A percentile compares a stretch with the other conserved stretches of the same genome.
Evolutionary conservation across 2,329 filamentous ascomycete genomes (phyloP).

Genomic region (Amylocarpus encephaloides): DNA sequence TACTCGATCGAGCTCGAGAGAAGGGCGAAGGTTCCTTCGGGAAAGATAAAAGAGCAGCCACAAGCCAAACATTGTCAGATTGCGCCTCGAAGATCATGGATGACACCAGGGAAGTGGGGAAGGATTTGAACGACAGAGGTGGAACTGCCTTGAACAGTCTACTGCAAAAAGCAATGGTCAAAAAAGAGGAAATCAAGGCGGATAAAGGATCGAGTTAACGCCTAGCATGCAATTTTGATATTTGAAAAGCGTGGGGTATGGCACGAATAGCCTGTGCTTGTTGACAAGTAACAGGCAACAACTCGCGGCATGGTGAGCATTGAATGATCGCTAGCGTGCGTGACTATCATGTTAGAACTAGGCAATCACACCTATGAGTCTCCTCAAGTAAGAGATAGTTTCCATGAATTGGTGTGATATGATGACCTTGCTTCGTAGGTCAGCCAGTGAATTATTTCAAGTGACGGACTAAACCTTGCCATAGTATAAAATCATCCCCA

Average conservation of each 20-base stretch:
- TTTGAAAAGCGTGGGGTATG: too few relatives aligned
- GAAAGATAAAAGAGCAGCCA: slow-evolving; percentile 9
- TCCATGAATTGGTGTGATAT: background rate
- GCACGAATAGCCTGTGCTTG: background rate
- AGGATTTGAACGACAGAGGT: slow-evolving; percentile 17
- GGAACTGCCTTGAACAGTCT: slow-evolving; percentile 13
- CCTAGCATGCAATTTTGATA: background rate
- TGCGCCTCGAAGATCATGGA: slow-evolving; percentile 23
- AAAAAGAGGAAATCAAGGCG: slow-evolving; percentile 14
- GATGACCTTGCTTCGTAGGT: background rate
- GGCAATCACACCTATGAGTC: too few relatives aligned
- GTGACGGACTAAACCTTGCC: too few relatives aligned
- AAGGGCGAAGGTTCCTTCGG: slow-evolving; percentile 8
- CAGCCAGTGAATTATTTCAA: too few relatives aligned
- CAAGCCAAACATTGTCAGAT: slow-evolving; percentile 19
- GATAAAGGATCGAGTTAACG: background rate
- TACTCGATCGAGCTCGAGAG: slow-evolving; percentile 28
- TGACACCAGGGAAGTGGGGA: slow-evolving; percentile 21
- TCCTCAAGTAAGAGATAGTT: background rate
- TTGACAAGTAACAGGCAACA: too few relatives aligned
- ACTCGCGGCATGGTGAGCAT: too few relatives aligned
- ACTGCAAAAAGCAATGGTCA: slow-evolving; percentile 18
- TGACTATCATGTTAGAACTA: too few relatives aligned
- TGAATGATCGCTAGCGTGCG: too few relatives aligned
- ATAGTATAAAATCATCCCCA: too few relatives aligned